Conservation (phyloP, 192 early-diverging fungal species). For the Gryganskiella cystojenkinii region DNA sequence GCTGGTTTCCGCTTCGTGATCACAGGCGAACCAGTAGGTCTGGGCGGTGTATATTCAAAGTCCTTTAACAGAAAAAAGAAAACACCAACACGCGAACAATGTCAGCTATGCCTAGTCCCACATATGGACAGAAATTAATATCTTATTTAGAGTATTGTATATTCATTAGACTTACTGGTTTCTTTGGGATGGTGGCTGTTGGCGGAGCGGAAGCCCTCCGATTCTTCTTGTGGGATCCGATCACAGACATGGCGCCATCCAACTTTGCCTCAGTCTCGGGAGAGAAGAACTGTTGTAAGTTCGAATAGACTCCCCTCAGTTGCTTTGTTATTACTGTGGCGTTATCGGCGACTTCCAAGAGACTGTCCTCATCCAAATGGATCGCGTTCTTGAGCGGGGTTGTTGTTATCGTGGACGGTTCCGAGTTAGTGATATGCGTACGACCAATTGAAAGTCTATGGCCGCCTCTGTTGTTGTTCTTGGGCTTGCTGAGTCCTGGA, state of each 20-base stretch:
- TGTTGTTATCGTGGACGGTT: neutral
- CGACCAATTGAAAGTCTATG: no score
- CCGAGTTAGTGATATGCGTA: no score
- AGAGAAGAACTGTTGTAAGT: slow-evolving; percentile 43
- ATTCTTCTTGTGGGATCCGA: slow-evolving; percentile 25
- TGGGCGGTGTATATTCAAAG: neutral
- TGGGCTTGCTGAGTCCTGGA: neutral
- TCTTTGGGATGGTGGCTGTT: slow-evolving; percentile 6
- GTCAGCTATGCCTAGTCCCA: no score
- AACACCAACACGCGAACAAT: no score
- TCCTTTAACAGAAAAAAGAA: neutral
- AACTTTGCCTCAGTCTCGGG: slow-evolving; percentile 44
- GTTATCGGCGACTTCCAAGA: slow-evolving; percentile 32
- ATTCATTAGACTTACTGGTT: no score
- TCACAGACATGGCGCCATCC: slow-evolving; percentile 19
- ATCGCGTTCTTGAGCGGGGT: slow-evolving; percentile 12
- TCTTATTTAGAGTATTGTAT: no score
- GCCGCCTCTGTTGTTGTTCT: no score
- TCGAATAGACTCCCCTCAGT: slow-evolving; percentile 32
- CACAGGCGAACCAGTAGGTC: neutral
- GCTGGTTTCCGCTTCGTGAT: slow-evolving; percentile 2
- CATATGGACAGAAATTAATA: no score
- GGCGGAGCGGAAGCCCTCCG: neutral
- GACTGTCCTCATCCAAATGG: slow-evolving; percentile 2
- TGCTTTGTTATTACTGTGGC: slow-evolving; percentile 31